Percentiles rank a stretch among this genome's conserved stretches.
phyloP scores from a whole-genome alignment of 306 rosid genomes.

The Alnus rubra region DNA sequence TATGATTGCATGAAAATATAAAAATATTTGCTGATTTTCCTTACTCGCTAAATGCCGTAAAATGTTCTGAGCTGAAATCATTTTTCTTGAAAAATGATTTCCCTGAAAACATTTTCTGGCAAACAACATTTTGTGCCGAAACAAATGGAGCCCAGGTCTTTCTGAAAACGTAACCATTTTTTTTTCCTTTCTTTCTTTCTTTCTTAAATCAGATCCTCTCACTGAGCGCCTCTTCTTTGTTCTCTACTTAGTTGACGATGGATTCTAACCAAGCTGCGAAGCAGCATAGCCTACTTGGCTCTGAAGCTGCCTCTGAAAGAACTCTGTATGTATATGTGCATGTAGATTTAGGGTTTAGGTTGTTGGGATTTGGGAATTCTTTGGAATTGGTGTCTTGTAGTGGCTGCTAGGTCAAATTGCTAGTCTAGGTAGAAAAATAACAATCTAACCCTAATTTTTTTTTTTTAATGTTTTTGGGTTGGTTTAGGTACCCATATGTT shows the following conservation, averaged over 20 bases:
- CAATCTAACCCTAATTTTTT: constrained; percentile 11
- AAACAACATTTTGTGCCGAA: too few species aligned
- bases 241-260: constrained; percentile 22
- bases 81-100: too few species aligned
- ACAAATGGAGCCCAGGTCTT: constrained; percentile 13
- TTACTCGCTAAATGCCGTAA: too few species aligned
- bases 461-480: not conserved
- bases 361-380: constrained; percentile 11
- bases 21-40: too few species aligned
- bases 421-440: not conserved
- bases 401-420: not conserved
- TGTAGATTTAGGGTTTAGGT: constrained; percentile 7
- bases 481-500: constrained; percentile 78
- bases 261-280: constrained; percentile 35
- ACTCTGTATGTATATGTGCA: constrained; percentile 46
- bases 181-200: not conserved
- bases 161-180: not conserved
- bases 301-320: constrained; percentile 54
- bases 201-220: not conserved
- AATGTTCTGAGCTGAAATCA: too few species aligned
- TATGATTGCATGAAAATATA: too few species aligned
- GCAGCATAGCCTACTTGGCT: constrained; percentile 19
- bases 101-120: too few species aligned
- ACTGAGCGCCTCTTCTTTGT: not conserved
- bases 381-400: not conserved